phyloP scores from a whole-genome alignment of 116 monocot species.

The Posidonia oceanica region DNA sequence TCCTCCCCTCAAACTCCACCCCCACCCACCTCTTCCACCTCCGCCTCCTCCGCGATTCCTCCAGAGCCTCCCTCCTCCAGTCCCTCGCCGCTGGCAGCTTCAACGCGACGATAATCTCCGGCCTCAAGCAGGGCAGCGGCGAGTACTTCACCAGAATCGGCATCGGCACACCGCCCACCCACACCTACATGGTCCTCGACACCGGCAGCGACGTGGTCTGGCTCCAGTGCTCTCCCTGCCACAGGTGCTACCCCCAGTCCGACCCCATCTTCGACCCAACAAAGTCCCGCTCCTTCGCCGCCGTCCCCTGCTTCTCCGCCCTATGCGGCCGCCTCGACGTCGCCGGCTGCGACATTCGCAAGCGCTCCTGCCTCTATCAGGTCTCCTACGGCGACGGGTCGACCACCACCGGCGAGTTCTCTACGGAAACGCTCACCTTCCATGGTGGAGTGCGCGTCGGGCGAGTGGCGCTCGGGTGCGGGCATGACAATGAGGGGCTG shows the following conservation, averaged over 20 bases:
- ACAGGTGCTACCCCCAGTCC: slow-evolving; percentile 63
- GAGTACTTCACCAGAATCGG: slow-evolving; percentile 78
- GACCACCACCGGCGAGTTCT: slow-evolving; percentile 57
- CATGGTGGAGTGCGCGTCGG: slow-evolving; percentile 31
- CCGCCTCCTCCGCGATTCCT: slow-evolving; percentile 42
- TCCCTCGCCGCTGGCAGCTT: slow-evolving; percentile 17
- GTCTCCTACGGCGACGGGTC: slow-evolving; percentile 91
- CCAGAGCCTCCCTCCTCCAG: slow-evolving; percentile 14
- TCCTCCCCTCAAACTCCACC: slow-evolving; percentile 3
- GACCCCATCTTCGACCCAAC: slow-evolving; percentile 60
- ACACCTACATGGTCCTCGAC: slow-evolving; percentile 63
- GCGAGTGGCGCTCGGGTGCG: slow-evolving; percentile 62
- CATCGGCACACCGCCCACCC: slow-evolving; percentile 44
- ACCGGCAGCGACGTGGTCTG: slow-evolving; percentile 85
- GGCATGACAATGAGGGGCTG: slow-evolving; percentile 79
- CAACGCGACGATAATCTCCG: slow-evolving; percentile 49
- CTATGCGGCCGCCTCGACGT: slow-evolving; percentile 63
- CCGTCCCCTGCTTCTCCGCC: slow-evolving; percentile 36
- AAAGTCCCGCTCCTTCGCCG: slow-evolving; percentile 47
- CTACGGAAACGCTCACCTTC: slow-evolving; percentile 76
- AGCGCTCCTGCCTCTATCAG: slow-evolving; percentile 58
- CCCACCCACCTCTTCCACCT: slow-evolving; percentile 24
- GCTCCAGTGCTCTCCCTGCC: slow-evolving; percentile 81
- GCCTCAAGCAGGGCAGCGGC: slow-evolving; percentile 69
- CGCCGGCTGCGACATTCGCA: slow-evolving; percentile 42